These are phyloP conservation scores for Alisma plantagoaquatica DNA, from an alignment of 106 monocot genomes.

Conservation along the genomic window DNA sequence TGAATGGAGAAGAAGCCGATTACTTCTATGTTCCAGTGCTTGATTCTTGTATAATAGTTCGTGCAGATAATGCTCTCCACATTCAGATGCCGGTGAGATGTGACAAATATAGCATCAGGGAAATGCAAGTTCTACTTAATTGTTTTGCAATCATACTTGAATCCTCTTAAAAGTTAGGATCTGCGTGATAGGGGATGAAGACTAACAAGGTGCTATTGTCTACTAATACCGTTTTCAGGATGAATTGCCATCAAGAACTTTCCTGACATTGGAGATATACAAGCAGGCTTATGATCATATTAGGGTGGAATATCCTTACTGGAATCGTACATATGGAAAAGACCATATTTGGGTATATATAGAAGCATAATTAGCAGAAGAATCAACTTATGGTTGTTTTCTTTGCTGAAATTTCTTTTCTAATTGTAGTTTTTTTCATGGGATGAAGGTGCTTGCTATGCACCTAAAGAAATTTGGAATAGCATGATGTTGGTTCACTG, in stretches of 20 bases:
- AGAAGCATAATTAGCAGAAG: neutral
- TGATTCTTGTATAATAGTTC: slow-evolving; percentile 83
- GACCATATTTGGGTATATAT: slow-evolving; percentile 93
- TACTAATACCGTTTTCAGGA: slow-evolving; percentile 33
- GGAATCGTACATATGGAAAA: slow-evolving; percentile 83
- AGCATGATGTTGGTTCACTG: slow-evolving; percentile 98
- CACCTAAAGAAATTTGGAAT: slow-evolving; percentile 95
- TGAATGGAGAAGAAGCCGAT: slow-evolving; percentile 96
- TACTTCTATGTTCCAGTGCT: slow-evolving; percentile 91
- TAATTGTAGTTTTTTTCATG: slow-evolving; percentile 98
- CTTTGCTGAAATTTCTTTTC: too few species aligned
- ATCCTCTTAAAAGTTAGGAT: neutral
- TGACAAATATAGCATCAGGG: neutral
- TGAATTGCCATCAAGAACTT: slow-evolving; percentile 48
- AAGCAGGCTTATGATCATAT: slow-evolving; percentile 87
- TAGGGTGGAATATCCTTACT: slow-evolving; percentile 68
- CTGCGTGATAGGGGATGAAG: neutral
- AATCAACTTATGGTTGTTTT: neutral
- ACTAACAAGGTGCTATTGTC: neutral
- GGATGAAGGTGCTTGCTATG: slow-evolving; percentile 99
- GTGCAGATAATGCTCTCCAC: slow-evolving; percentile 81
- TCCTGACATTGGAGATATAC: slow-evolving; percentile 52
- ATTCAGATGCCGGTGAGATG: slow-evolving; percentile 6
- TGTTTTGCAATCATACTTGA: neutral
- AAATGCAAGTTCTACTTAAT: neutral